Percentiles rank a stretch among this genome's conserved stretches.
Conservation (phyloP, 768 basidiomycete species). For the Trametes gibbosa region DNA sequence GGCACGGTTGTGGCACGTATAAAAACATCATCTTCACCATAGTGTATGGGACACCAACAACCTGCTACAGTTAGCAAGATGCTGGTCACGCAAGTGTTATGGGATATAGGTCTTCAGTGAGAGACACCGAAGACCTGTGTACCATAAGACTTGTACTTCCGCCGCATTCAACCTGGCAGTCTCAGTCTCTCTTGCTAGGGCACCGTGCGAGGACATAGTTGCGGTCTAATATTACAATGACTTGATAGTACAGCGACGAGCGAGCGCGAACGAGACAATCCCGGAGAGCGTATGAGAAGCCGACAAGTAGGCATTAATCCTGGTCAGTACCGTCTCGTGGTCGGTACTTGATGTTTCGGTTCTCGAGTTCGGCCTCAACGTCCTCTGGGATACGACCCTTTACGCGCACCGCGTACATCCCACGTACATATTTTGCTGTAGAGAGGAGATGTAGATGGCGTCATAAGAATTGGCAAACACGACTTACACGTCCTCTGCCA, state of each 20-base stretch:
- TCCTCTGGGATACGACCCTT: constrained; percentile 84
- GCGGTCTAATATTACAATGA: neutral
- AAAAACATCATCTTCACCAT: no score
- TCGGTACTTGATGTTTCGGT: constrained; percentile 78
- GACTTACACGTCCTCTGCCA: constrained; percentile 92
- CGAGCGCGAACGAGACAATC: no score
- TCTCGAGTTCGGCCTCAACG: constrained; percentile 76
- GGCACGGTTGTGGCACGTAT: no score
- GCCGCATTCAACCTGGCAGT: neutral
- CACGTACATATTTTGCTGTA: constrained; percentile 83
- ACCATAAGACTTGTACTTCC: neutral
- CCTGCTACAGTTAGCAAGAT: no score
- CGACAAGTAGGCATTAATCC: neutral
- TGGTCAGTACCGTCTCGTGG: constrained; percentile 74
- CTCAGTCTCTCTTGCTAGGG: neutral
- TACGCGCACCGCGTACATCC: constrained; percentile 92
- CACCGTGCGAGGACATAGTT: neutral
- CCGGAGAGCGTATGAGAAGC: neutral
- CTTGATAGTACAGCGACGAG: neutral
- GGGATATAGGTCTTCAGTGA: constrained; percentile 11
- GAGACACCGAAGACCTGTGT: neutral
- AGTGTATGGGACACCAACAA: no score
- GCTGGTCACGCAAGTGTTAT: neutral
- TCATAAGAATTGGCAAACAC: neutral
- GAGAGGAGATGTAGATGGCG: neutral